Evolutionary conservation across 805 yeast genomes (phyloP).

Genomic region (Priceomyces medius): DNA sequence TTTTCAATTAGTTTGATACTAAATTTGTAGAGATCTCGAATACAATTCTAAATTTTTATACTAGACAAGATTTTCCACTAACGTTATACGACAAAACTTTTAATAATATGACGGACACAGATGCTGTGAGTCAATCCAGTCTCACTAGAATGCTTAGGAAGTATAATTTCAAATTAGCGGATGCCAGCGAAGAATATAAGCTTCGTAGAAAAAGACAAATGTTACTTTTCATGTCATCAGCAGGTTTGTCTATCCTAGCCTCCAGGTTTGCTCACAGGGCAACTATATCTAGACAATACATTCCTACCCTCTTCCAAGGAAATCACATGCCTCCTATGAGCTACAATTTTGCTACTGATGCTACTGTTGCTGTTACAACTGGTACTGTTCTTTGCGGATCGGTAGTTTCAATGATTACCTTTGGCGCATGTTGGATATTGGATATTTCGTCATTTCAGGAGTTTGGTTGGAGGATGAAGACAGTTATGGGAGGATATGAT

Average conservation of each 20-base stretch:
- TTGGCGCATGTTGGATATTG: slow-evolving; percentile 77
- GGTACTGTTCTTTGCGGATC: slow-evolving; percentile 76
- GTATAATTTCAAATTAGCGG: slow-evolving; percentile 28
- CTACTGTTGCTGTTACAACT: slow-evolving; percentile 78
- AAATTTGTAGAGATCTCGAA: no score
- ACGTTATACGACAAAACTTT: no score
- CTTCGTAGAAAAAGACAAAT: slow-evolving; percentile 68
- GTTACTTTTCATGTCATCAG: slow-evolving; percentile 68
- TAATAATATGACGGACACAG: background rate
- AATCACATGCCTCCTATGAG: slow-evolving; percentile 81
- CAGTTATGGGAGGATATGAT: slow-evolving; percentile 65
- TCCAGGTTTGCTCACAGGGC: slow-evolving; percentile 76
- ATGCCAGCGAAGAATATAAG: slow-evolving; percentile 50
- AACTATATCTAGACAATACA: slow-evolving; percentile 66
- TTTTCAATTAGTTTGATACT: no score
- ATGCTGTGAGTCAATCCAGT: background rate
- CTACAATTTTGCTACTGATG: slow-evolving; percentile 76
- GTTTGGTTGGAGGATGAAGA: slow-evolving; percentile 68
- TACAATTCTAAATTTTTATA: no score
- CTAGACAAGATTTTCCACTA: no score
- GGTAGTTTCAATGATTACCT: slow-evolving; percentile 66
- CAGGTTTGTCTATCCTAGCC: slow-evolving; percentile 67
- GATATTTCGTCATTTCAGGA: slow-evolving; percentile 71
- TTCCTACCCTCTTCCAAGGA: slow-evolving; percentile 77
- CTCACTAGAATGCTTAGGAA: slow-evolving; percentile 6